Conservation (phyloP, 495 filamentous ascomycete species). For the Xylaria scruposa region DNA sequence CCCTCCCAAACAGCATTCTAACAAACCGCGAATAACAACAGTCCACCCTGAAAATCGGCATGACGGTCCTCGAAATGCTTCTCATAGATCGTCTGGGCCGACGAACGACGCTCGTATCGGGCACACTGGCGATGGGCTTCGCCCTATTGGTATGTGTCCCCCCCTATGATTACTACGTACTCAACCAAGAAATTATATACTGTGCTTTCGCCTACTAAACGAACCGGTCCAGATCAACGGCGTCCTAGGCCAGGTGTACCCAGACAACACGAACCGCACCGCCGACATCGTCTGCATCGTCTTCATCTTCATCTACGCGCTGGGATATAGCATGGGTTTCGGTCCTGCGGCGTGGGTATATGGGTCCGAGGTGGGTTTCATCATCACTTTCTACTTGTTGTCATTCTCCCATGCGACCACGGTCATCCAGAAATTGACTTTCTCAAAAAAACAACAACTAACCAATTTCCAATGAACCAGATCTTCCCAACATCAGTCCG, state of each 20-base stretch:
- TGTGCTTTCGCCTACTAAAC: slow-evolving; percentile 14
- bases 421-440: too few species aligned
- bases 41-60: slow-evolving; percentile 58
- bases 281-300: slow-evolving; percentile 60
- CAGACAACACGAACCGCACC: slow-evolving; percentile 54
- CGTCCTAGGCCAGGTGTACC: slow-evolving; percentile 56
- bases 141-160: slow-evolving; percentile 50
- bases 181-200: too few species aligned
- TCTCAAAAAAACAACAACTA: too few species aligned
- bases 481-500: slow-evolving; percentile 61
- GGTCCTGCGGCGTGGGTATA: slow-evolving; percentile 66
- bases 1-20: background rate
- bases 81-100: slow-evolving; percentile 58
- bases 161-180: too few species aligned
- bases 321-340: slow-evolving; percentile 63
- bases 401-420: too few species aligned
- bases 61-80: slow-evolving; percentile 56
- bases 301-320: slow-evolving; percentile 64
- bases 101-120: slow-evolving; percentile 49
- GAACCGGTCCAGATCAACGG: slow-evolving; percentile 52
- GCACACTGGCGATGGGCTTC: slow-evolving; percentile 54
- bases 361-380: slow-evolving; percentile 54
- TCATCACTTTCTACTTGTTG: too few species aligned
- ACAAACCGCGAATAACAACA: background rate
- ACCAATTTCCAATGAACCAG: slow-evolving; percentile 28